Evolutionary conservation across 2,329 filamentous ascomycete genomes (phyloP), one percentile per base, ranked within the genome.

Genomic region (Daldinia eschscholtzii): DNA sequence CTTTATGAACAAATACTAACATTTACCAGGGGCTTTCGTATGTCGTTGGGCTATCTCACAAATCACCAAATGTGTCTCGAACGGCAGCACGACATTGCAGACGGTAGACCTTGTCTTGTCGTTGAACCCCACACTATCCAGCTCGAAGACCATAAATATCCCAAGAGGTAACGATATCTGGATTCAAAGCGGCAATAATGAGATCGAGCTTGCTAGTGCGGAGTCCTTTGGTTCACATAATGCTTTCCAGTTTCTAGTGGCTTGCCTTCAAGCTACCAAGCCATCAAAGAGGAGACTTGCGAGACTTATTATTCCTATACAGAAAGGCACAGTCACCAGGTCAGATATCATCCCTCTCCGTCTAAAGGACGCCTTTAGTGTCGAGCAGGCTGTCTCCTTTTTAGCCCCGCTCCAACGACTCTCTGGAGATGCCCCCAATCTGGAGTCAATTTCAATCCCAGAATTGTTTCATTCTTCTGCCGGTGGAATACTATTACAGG

Each of bases 331-430:
- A 12, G 68, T 76, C 35, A 56, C 69, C 50, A 69, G 70, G 13
- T 75, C 74, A 30, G 74, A 77, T 57, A 74, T 77, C 33, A 35
- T 77, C 28, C 63, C 74, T 26, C 70, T 71, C 42, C 73, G 75
- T 23, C 70, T 77, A 7, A 67, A 57, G 18, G 72, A 74, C 23
- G 68, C 72, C 15, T 61, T 63, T 18, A 71, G 71, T 52, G 66
- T 70, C 26, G 70, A 73, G 9, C 58, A 59, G 3, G 70, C 63
- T 5, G 64, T 57, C 6, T 72, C 73, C 1, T 74, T 76, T 42
- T 70, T 74, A 9, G 55, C 23, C 4, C 71, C 73, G 1, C 72
- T 75, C 6, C 72, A 71, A 53, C 26, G 20, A 13, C 74, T 74
- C 33, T 23, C 72, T 3, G 68, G 72, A 4, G 46, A 67, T 6